phyloP scores from a whole-genome alignment of 148 eudicot species.

The Diospyros kaki region DNA sequence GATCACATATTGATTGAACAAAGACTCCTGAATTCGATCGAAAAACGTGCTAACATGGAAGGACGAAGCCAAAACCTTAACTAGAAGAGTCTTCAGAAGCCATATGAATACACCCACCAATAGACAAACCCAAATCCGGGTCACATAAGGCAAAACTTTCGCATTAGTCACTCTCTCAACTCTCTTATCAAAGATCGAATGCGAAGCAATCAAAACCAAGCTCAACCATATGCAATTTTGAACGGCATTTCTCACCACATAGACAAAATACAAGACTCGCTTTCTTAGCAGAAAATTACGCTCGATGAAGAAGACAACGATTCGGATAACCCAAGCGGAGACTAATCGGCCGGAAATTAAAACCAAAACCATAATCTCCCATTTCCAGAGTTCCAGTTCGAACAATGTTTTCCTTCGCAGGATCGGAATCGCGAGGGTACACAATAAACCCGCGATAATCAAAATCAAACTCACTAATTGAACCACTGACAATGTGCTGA shows the following conservation, averaged over 20 bases:
- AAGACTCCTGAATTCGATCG: slow-evolving; percentile 72
- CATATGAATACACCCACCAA: slow-evolving; percentile 58
- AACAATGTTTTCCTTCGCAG: slow-evolving; percentile 29
- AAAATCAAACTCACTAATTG: slow-evolving; percentile 59
- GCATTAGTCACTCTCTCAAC: slow-evolving; percentile 45
- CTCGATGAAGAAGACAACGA: slow-evolving; percentile 63
- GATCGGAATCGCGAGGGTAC: slow-evolving; percentile 46
- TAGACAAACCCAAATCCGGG: slow-evolving; percentile 48
- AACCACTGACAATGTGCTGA: slow-evolving; percentile 36
- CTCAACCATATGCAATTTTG: slow-evolving; percentile 68
- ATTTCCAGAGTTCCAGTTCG: slow-evolving; percentile 68
- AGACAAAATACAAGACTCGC: slow-evolving; percentile 69
- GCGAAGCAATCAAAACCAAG: slow-evolving; percentile 59
- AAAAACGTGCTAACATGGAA: slow-evolving; percentile 68
- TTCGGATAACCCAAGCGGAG: slow-evolving; percentile 55
- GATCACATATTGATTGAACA: slow-evolving; percentile 76
- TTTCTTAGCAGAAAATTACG: slow-evolving; percentile 56
- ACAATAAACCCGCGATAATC: slow-evolving; percentile 53
- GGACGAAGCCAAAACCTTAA: slow-evolving; percentile 58
- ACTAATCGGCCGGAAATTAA: slow-evolving; percentile 64
- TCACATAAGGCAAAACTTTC: slow-evolving; percentile 48
- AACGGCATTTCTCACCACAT: slow-evolving; percentile 55
- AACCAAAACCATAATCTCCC: slow-evolving; percentile 58
- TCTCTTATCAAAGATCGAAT: slow-evolving; percentile 44
- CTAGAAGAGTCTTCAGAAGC: slow-evolving; percentile 60